These are phyloP conservation scores for Xylaria sp. DNA, from an alignment of 2,329 filamentous ascomycete genomes.

Conservation along the genomic window DNA sequence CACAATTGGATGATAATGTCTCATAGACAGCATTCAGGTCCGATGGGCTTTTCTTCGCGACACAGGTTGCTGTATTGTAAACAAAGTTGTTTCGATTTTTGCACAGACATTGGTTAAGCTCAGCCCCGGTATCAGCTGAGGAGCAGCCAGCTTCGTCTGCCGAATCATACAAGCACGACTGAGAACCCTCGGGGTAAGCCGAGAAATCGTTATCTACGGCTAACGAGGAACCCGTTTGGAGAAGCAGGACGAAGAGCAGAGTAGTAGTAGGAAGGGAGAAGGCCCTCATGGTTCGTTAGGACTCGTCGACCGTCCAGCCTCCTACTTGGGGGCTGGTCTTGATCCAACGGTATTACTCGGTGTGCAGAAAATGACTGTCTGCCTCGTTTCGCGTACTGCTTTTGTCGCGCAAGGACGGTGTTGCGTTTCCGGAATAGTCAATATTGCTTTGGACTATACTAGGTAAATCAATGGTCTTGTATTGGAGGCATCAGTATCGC, in stretches of 20 bases:
- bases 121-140: constrained; percentile 50
- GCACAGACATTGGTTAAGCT: constrained; percentile 62
- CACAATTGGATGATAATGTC: constrained; percentile 57
- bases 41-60: constrained; percentile 50
- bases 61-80: constrained; percentile 57
- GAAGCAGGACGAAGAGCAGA: constrained; percentile 45
- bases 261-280: constrained; percentile 37
- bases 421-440: not conserved
- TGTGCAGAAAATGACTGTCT: not conserved
- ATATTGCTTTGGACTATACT: not conserved
- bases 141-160: constrained; percentile 54
- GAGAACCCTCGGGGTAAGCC: constrained; percentile 54
- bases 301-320: not conserved
- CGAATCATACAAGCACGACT: constrained; percentile 56
- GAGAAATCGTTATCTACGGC: constrained; percentile 54
- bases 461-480: not conserved
- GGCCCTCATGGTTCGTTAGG: constrained; percentile 36
- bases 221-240: constrained; percentile 40
- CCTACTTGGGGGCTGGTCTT: not conserved
- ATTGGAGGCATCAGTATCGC: not conserved
- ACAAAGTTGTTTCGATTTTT: constrained; percentile 61
- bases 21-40: constrained; percentile 57
- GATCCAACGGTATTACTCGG: not conserved
- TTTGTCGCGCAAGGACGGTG: not conserved
- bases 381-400: not conserved